Evolutionary conservation across 108 stramenopile genomes (phyloP).

Genomic region (Skeletonema costatum): DNA sequence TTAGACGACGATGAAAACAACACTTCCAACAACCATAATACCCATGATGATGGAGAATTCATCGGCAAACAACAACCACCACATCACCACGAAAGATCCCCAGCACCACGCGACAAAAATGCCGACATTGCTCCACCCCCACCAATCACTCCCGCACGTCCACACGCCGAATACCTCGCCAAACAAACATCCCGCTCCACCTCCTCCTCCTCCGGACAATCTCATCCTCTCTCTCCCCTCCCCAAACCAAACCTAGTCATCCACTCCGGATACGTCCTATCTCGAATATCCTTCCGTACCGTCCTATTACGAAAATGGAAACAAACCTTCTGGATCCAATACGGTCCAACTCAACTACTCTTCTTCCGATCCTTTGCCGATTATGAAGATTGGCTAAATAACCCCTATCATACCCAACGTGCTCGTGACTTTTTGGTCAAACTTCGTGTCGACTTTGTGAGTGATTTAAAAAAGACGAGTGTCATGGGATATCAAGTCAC

Average conservation of each 20-base stretch:
- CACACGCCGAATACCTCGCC: conserved; percentile 48
- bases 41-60: conserved; percentile 19
- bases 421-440: conserved; percentile 87
- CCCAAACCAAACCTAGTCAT: conserved; percentile 70
- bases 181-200: conserved; percentile 19
- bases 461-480: conserved; percentile 84
- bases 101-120: conserved; percentile 9
- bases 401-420: conserved; percentile 78
- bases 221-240: conserved; percentile 62
- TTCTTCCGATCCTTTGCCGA: conserved; percentile 78
- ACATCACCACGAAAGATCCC: neutral
- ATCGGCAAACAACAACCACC: conserved; percentile 18
- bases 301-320: conserved; percentile 92
- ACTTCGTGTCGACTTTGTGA: conserved; percentile 86
- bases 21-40: neutral
- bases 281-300: conserved; percentile 87
- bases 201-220: neutral
- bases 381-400: conserved; percentile 89
- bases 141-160: conserved; percentile 32
- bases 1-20: conserved; percentile 24
- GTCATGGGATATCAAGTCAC: conserved; percentile 90
- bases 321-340: conserved; percentile 88
- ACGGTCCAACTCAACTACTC: conserved; percentile 77
- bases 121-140: conserved; percentile 50
- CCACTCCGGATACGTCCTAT: conserved; percentile 78